Evolutionary conservation across 2,329 filamentous ascomycete species (phyloP), one percentile per base, ranked within the genome.

Genomic region (Cladosporium sp.): DNA sequence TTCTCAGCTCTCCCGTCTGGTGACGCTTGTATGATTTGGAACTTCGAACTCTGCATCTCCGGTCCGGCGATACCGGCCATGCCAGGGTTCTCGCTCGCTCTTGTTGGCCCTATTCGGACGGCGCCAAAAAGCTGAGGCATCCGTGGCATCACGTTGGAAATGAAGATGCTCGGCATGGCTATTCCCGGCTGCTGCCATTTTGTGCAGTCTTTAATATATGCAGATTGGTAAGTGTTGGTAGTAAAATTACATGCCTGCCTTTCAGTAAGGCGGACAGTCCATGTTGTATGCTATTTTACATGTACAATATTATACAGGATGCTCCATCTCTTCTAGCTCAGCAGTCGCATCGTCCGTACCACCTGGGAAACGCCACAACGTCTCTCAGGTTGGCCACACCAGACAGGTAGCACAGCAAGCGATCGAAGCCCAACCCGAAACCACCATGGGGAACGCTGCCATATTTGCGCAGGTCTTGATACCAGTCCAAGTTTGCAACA

Each of bases 361-460:
- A 93, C 72, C 93, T 87, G 58, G 93, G 93, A 75, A 97, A 97
- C 32, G 91, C 87, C 65, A 96, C 91, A 28, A 93, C 87, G 78
- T 97, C 93, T 75, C 92, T 87, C 73, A 97, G 87, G 72, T 92
- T 96, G 70, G 87, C 85, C 47, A 94, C 88, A 11, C 93, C 93
- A 36, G 90, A 87, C 65, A 97, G 83, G 80, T 96, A 97, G 74
- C 90, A 89, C 72, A 97, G 79, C 69, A 97, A 84, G 65, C 93
- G 87, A 82, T 97, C 93, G 75, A 96, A 96, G 10, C 93, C 93
- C 65, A 97, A 78, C 2, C 93, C 93, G 76, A 96, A 97, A 0
- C 93, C 93, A 51, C 93, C 93, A 74, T 97, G 93, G 41, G 92
- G 92, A 65, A 92, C 92, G 71, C 90, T 93, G n/a, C 93, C 93